Base-by-base conservation (phyloP, 805 yeast species). In the Jamesozyma lodderae region DNA sequence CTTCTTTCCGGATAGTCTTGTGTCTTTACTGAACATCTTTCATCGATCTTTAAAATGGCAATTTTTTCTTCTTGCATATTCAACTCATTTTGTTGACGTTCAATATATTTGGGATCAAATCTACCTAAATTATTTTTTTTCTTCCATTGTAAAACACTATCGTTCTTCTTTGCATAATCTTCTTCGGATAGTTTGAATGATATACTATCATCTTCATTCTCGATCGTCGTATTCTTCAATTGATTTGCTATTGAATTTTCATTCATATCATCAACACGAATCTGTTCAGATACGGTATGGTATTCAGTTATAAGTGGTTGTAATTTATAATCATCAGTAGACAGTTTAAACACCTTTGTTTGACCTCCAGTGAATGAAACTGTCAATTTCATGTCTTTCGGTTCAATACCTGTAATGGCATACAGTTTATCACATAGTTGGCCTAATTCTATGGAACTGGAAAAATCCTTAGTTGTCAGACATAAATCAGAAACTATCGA, bases 111-210 rank as follows among this genome's bases (percentile, higher is more conserved):
- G 0, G 86, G 82, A 44, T 81, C 75, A 49, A 78, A 87, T 36
- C 88, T 65, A 0, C 96, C 96, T 19, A 85, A 61, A 41, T 73
- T 60, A 45, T 81, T 70, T 22, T 69, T 64, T 40, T 70, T 68
- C 56, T 88, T 90, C 95, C 95, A 88, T 39, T 70, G 71, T 40
- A 79, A 67, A 2, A 84, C 94, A 0, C 90, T 70, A 38, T 80
- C 75, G 3, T 59, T 37, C 41, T 81, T 67, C 33, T 64, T 64
- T 22, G 70, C 77, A 57, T 88, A 58, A n/a, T 49, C 58, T 28
- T 54, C 56, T 19, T 53, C 61, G 11, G 54, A 43, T 21, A 55
- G 41, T 25, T 41, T 34, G 32, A 49, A 53, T 16, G 38, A 14
- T 2, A 33, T 30, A 11, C 45, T 47, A 8, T 47, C 51, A 4